Evolutionary conservation across 139 green algal genomes (phyloP), one percentile per base, ranked within the genome.

Genomic region (Tetradesmus obliquus): DNA sequence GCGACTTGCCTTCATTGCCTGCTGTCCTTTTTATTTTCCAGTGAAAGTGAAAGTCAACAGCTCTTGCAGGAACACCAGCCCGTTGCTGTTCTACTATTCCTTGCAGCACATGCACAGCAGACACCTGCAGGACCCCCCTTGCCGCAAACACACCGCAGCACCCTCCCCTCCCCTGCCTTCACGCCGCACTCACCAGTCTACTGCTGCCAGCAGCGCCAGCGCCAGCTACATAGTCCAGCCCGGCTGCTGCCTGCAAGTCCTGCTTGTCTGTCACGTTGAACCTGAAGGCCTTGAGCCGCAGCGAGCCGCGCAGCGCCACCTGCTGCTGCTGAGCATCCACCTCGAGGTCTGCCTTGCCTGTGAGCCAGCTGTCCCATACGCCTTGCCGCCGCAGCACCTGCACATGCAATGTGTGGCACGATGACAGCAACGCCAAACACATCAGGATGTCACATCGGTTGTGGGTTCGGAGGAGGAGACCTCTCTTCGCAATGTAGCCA

Each of bases 341-440:
- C 54, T 84, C 53, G 6, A 91, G 55, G 17, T 79, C 74, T n/a
- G 24, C 55, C 32, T 91, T 91, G 76, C 74, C 55, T 12, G 69
- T 54, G 15, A 91, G 62, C 88, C 88, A 91, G 60, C 88, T 91
- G 88, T 91, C 88, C 79, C 76, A 91, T 7, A 55, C 79, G 45
- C 88, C 88, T 3, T 55, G 58, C 1, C 88, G 79, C 54, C 10
- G n/a, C 54, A 91, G 7, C 13, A 91, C 79, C 87, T 91, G 87
- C 20, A 55, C 20, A n/a, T 0, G 51, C 17, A 55, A 6, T 20
- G 32, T 24, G 45, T 55, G 80, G 1, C 5, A 22, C 8, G 57
- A 66, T 9, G 57, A 22, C 53, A 71, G 55, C 82, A 72, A 62
- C 8, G 20, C 20, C 12, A 9, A 62, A 53, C 53, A 17, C 32